phyloP scores from a whole-genome alignment of 75 land plant genomes.

The Sequoiadendron giganteum region DNA sequence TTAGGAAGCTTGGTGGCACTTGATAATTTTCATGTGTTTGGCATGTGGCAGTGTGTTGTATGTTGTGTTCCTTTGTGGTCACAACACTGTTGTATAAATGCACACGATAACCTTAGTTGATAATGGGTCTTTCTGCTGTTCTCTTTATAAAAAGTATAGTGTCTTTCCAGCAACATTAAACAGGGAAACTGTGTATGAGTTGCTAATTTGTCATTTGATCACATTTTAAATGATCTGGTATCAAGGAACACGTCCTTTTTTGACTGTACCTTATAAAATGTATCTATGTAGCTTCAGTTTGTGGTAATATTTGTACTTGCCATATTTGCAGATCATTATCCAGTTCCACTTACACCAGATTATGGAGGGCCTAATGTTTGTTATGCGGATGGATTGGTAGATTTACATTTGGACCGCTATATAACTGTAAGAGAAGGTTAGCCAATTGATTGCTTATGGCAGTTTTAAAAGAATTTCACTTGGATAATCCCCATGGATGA shows the following conservation, averaged over 20 bases:
- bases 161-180: background rate
- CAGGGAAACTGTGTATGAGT: background rate
- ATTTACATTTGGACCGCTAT: constrained; percentile 44
- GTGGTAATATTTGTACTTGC: background rate
- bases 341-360: constrained; percentile 68
- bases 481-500: background rate
- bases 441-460: background rate
- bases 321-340: constrained; percentile 41
- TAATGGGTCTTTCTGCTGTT: constrained; percentile 8
- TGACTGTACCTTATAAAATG: background rate
- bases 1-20: background rate
- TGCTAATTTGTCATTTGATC: background rate
- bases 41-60: background rate
- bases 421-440: constrained; percentile 74
- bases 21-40: background rate
- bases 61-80: background rate
- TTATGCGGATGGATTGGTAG: constrained; percentile 86
- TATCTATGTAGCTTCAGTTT: background rate
- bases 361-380: constrained; percentile 55
- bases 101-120: too few species aligned
- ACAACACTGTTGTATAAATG: background rate
- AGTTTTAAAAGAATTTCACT: background rate
- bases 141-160: too few species aligned
- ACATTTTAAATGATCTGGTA: background rate
- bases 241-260: background rate